These are phyloP conservation scores for Trametes sp. DNA, from an alignment of 1,284 basidiomycete genomes.

Conservation along the genomic window DNA sequence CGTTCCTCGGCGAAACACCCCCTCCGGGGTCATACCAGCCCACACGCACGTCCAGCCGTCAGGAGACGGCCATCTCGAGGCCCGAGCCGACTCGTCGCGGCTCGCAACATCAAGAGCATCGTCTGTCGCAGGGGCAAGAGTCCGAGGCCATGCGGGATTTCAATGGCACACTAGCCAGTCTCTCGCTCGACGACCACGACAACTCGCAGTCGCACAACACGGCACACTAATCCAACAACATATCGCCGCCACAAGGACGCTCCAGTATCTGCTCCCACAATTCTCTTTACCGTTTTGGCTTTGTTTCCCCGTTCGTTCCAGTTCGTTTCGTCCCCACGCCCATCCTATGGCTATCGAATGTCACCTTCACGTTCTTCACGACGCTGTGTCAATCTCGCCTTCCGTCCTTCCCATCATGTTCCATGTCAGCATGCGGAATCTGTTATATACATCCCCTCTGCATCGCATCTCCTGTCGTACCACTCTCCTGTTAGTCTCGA, in stretches of 20 bases:
- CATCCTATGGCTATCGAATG: constrained; percentile 36
- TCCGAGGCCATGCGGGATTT: constrained; percentile 69
- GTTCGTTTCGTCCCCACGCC: constrained; percentile 28
- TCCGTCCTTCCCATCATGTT: constrained; percentile 35
- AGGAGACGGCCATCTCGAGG: constrained; percentile 55
- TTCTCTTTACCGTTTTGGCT: constrained; percentile 19
- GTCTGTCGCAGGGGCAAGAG: constrained; percentile 46
- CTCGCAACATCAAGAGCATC: constrained; percentile 51
- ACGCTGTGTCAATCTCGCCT: constrained; percentile 36
- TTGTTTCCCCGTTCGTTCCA: constrained; percentile 28
- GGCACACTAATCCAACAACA: constrained; percentile 29
- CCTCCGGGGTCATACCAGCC: constrained; percentile 41
- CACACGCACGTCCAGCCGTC: constrained; percentile 50
- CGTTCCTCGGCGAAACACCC: constrained; percentile 48
- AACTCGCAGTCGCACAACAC: constrained; percentile 32
- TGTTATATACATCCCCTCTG: constrained; percentile 35
- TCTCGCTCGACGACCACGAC: constrained; percentile 60
- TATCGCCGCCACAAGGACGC: constrained; percentile 4
- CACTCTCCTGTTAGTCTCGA: constrained; percentile 24
- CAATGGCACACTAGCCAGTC: constrained; percentile 77
- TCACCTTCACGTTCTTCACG: constrained; percentile 34
- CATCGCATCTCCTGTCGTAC: constrained; percentile 30
- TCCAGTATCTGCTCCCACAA: constrained; percentile 22
- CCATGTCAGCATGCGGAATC: constrained; percentile 39
- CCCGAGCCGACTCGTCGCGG: constrained; percentile 37